phyloP scores from a whole-genome alignment of 371 early-diverging fungal species.

The Rhizopus arrhizus region DNA sequence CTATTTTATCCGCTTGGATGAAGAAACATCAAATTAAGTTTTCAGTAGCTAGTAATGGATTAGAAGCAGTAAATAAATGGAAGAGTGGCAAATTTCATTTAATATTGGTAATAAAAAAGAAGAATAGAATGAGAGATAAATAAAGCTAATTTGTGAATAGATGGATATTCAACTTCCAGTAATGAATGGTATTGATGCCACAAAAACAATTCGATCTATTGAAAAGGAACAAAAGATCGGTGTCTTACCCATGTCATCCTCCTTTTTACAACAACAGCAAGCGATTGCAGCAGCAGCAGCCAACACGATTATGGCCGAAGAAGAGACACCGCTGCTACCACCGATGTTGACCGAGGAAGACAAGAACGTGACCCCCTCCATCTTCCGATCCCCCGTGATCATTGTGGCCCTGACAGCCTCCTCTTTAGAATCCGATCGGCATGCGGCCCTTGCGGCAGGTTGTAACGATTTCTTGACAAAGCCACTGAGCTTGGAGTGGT shows the following conservation, averaged over 20 bases:
- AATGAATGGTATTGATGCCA: slow-evolving; percentile 82
- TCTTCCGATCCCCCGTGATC: slow-evolving; percentile 75
- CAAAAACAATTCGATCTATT: slow-evolving; percentile 69
- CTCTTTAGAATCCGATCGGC: slow-evolving; percentile 73
- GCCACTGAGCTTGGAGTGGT: slow-evolving; percentile 82
- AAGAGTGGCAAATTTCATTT: slow-evolving; percentile 72
- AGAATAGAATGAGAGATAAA: background rate
- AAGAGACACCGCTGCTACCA: background rate
- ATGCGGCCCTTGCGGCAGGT: slow-evolving; percentile 81
- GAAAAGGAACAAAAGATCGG: slow-evolving; percentile 70
- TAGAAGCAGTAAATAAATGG: slow-evolving; percentile 79
- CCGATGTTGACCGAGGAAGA: slow-evolving; percentile 5
- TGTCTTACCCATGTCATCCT: slow-evolving; percentile 43
- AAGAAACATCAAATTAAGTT: slow-evolving; percentile 71
- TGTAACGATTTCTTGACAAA: slow-evolving; percentile 91
- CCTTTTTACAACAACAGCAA: slow-evolving; percentile 21
- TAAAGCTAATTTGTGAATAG: slow-evolving; percentile 25
- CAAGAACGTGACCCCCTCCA: background rate
- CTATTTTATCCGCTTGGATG: slow-evolving; percentile 76
- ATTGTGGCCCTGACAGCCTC: slow-evolving; percentile 89
- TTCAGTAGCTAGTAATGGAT: slow-evolving; percentile 73
- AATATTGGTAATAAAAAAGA: slow-evolving; percentile 60
- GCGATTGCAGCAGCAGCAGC: slow-evolving; percentile 8
- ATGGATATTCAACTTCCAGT: slow-evolving; percentile 87
- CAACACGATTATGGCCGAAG: background rate